These are phyloP conservation scores for Juncus inflexus DNA, from an alignment of 176 grass and related monocot species.

Conservation along the genomic window DNA sequence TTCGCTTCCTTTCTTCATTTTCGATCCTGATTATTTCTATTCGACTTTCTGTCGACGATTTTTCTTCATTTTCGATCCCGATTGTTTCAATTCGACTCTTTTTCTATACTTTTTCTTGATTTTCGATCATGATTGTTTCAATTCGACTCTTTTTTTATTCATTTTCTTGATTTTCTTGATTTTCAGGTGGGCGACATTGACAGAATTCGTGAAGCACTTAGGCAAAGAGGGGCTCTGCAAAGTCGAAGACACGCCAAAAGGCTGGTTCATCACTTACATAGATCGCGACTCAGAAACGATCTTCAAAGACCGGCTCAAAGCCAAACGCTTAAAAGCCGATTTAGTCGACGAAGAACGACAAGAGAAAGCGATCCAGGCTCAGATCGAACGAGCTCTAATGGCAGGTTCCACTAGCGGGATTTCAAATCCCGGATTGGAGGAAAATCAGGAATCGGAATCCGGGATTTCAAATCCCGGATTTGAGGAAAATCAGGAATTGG, in stretches of 20 bases:
- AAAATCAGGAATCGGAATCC: background rate
- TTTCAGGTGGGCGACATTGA: conserved; percentile 57
- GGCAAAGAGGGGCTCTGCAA: conserved; percentile 63
- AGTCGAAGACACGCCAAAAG: conserved; percentile 94
- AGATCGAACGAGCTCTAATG: conserved; percentile 85
- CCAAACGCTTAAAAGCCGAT: conserved; percentile 65
- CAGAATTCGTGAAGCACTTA: conserved; percentile 75
- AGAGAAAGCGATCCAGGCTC: conserved; percentile 61
- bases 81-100: too few species aligned
- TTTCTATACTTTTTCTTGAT: too few species aligned
- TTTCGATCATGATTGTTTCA: too few species aligned
- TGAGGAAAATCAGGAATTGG: conserved; percentile 14
- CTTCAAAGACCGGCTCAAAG: conserved; percentile 80
- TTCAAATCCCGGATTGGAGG: background rate
- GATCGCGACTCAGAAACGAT: conserved; percentile 74
- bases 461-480: background rate
- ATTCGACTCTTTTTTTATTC: background rate
- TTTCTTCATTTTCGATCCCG: too few species aligned
- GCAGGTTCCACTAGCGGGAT: conserved; percentile 15
- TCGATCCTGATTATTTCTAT: too few species aligned
- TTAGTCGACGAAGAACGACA: conserved; percentile 75
- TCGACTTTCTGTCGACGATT: too few species aligned
- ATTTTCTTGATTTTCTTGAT: background rate
- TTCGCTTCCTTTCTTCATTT: too few species aligned
- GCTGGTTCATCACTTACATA: conserved; percentile 92